Evolutionary conservation across 345 rosid species (phyloP).

Genomic region (Corymbia maculata): DNA sequence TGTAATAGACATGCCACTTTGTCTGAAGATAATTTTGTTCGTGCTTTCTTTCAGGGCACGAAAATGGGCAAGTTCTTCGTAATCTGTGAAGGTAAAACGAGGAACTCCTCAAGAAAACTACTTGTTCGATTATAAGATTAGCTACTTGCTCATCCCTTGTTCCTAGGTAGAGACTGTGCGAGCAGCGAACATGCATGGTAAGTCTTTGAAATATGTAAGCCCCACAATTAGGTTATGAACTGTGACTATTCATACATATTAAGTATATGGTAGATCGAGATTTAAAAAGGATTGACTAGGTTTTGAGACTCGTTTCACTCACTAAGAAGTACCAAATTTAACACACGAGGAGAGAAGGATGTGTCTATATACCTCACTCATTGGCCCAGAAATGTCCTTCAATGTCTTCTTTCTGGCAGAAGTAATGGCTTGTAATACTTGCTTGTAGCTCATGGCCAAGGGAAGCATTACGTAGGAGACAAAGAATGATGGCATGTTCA

Average conservation of each 20-base stretch:
- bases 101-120: not conserved
- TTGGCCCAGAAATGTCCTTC: slow-evolving; percentile 22
- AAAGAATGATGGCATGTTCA: slow-evolving; percentile 22
- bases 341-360: not conserved
- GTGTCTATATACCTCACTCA: slow-evolving; percentile 22
- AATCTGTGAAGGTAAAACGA: not conserved
- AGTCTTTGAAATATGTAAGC: not conserved
- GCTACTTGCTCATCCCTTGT: not conserved
- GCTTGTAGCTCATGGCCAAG: slow-evolving; percentile 24
- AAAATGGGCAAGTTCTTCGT: not conserved
- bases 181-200: not conserved
- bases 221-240: not conserved
- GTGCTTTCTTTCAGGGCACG: not conserved
- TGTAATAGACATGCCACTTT: not conserved
- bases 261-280: not conserved
- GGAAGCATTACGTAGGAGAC: slow-evolving; percentile 34
- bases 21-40: not conserved
- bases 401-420: slow-evolving; percentile 25
- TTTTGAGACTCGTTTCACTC: not conserved
- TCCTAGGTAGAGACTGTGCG: not conserved
- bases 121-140: not conserved
- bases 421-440: not conserved
- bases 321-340: not conserved
- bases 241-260: not conserved
- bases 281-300: not conserved